These are phyloP conservation scores for Triticum aestivum DNA, from an alignment of 176 grass and related monocot species.

Conservation along the genomic window DNA sequence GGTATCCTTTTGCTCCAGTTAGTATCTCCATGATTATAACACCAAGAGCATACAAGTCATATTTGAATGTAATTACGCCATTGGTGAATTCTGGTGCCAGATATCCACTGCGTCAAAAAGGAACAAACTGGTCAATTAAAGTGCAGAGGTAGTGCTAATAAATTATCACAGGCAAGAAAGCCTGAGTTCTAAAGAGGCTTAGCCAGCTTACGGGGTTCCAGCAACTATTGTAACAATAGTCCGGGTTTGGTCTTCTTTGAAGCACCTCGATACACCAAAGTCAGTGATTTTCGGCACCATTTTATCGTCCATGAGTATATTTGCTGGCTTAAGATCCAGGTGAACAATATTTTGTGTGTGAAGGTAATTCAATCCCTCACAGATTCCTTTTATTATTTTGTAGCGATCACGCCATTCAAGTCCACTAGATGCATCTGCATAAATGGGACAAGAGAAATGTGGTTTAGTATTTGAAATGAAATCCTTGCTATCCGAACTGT, in stretches of 20 bases:
- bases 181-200: not conserved
- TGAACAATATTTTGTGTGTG: not conserved
- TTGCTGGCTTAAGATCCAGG: not conserved
- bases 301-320: not conserved
- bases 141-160: not conserved
- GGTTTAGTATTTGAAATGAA: not conserved
- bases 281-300: not conserved
- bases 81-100: not conserved
- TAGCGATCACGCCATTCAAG: not conserved
- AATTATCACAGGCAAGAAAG: not conserved
- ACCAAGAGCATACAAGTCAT: not conserved
- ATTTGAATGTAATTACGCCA: not conserved
- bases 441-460: not conserved
- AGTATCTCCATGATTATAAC: not conserved
- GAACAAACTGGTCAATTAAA: not conserved
- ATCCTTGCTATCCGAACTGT: no score
- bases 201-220: not conserved
- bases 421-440: not conserved
- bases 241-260: not conserved
- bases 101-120: not conserved
- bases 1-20: not conserved
- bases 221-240: not conserved
- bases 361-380: not conserved
- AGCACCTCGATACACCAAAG: not conserved
- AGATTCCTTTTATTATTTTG: not conserved